Base-by-base conservation (phyloP, 2,329 filamentous ascomycete species). In the Colletotrichum tamarilloi region DNA sequence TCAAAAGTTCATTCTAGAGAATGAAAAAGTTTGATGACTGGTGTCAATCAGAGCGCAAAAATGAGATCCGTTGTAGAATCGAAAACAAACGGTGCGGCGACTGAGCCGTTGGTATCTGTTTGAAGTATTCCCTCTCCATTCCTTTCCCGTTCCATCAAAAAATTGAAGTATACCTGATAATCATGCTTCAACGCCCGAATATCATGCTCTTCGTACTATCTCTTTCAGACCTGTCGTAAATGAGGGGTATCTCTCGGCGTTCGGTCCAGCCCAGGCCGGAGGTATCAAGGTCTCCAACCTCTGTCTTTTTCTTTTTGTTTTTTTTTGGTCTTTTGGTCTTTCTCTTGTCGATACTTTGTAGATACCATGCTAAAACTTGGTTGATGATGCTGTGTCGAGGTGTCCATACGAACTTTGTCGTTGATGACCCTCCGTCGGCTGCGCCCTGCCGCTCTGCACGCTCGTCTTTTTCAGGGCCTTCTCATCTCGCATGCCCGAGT, bases 391-490 rank as follows among this genome's bases (percentile, higher is more conserved):
- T 9, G 74, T 72, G 59, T 82, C 81, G 53, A 84, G 76, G 42
- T 81, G 79, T 35, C 82, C 81, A 59, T 83, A 79, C 32, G 81
- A 81, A 77, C 81, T 83, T 62, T 74, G 76, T 76, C 81, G 79
- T 76, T 80, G 80, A 58, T 82, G 79, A 12, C 78, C 78, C 69
- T 80, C 75, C 69, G 77, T 76, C 58, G 78, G 58, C 52, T 74
- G 75, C 42, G 76, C 77, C 38, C 75, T 75, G 42, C 77, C 74
- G 19, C 64, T 67, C 28, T 62, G 53, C 16, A 76, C 77, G 6
- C 65, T 66, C 24, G 69, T 60, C 24, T 72, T 42, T 67, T 74
- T 65, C 58, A 72, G 22, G 9, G 52, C 57, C 76, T 79, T 82
- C 72, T 83, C 82, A 67, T 81, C 76, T 30, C 78, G 76, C 24